Evolutionary conservation across 2,329 filamentous ascomycete species (phyloP).

Genomic region (Colletotrichum zoysiae): DNA sequence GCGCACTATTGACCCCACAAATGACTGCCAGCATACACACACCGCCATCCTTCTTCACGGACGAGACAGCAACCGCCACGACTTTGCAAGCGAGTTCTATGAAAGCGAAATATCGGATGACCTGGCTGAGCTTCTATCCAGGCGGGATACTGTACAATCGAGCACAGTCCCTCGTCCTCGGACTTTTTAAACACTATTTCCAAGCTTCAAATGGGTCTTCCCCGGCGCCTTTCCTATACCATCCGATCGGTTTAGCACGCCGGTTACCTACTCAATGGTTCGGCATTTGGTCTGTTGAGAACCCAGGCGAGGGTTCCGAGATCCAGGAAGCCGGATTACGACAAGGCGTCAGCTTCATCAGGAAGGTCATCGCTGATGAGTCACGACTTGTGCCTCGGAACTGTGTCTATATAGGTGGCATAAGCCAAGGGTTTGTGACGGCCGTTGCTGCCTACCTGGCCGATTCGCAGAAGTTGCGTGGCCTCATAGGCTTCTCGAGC

Average conservation of each 20-base stretch:
- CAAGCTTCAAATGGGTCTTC: slow-evolving; percentile 49
- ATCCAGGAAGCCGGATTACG: slow-evolving; percentile 45
- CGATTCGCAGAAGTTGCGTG: slow-evolving; percentile 42
- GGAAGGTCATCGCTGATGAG: slow-evolving; percentile 44
- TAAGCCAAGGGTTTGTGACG: too few relatives aligned
- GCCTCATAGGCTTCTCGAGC: slow-evolving; percentile 48
- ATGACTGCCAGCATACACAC: slow-evolving; percentile 52
- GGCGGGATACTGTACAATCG: slow-evolving; percentile 24
- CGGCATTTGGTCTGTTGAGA: slow-evolving; percentile 44
- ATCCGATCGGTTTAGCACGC: slow-evolving; percentile 44
- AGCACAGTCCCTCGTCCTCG: slow-evolving; percentile 14
- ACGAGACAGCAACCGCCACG: slow-evolving; percentile 53
- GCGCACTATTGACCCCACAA: not conserved
- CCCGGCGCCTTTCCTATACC: slow-evolving; percentile 42
- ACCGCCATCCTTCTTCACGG: slow-evolving; percentile 61
- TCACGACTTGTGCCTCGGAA: slow-evolving; percentile 42
- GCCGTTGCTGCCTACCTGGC: slow-evolving; percentile 37
- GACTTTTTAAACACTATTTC: slow-evolving; percentile 45
- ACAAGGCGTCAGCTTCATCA: slow-evolving; percentile 43
- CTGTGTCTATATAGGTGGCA: slow-evolving; percentile 43
- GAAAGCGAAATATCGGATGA: slow-evolving; percentile 48
- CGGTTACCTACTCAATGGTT: slow-evolving; percentile 50
- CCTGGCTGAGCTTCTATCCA: not conserved
- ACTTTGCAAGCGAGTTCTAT: slow-evolving; percentile 58
- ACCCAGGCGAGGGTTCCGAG: slow-evolving; percentile 35